These are phyloP conservation scores for Tripterygium wilfordii DNA, from an alignment of 177 flowering plant species.

Conservation along the genomic window DNA sequence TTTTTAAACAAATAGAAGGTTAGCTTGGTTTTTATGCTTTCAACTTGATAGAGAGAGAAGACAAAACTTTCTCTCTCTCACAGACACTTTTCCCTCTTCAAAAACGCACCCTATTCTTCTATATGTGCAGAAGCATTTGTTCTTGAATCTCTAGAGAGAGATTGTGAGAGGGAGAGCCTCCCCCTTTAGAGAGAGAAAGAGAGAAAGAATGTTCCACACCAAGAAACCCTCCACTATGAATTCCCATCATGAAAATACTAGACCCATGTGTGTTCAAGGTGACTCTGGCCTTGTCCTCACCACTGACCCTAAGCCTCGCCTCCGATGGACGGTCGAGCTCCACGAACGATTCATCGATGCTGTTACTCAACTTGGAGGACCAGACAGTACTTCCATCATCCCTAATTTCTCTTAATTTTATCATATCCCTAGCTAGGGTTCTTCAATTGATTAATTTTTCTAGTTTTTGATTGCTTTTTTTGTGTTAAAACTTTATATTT, in stretches of 20 bases:
- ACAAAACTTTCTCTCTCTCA: background rate
- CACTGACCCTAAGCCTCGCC: slow-evolving; percentile 97
- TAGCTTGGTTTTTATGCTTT: slow-evolving; percentile 11
- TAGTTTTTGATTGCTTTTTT: too few relatives aligned
- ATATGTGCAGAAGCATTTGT: slow-evolving; percentile 73
- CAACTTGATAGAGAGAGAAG: slow-evolving; percentile 1
- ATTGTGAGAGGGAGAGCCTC: slow-evolving; percentile 24
- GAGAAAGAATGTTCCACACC: slow-evolving; percentile 78
- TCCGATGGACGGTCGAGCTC: slow-evolving; percentile 97
- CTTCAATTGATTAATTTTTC: background rate
- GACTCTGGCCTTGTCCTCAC: slow-evolving; percentile 98
- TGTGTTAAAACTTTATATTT: too few relatives aligned
- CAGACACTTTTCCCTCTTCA: slow-evolving; percentile 19
- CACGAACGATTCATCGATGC: slow-evolving; percentile 98
- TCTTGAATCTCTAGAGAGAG: slow-evolving; percentile 61
- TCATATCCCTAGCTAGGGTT: too few relatives aligned
- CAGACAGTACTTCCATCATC: slow-evolving; percentile 72
- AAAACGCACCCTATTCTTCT: slow-evolving; percentile 80
- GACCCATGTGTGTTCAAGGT: slow-evolving; percentile 83
- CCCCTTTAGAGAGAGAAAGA: slow-evolving; percentile 21
- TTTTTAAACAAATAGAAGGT: too few relatives aligned
- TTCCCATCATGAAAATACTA: slow-evolving; percentile 63
- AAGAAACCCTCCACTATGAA: slow-evolving; percentile 84
- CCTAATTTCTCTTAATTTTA: too few relatives aligned
- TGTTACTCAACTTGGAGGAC: slow-evolving; percentile 96